phyloP scores from a whole-genome alignment of 2,329 filamentous ascomycete species.

The Leptographium flavum region DNA sequence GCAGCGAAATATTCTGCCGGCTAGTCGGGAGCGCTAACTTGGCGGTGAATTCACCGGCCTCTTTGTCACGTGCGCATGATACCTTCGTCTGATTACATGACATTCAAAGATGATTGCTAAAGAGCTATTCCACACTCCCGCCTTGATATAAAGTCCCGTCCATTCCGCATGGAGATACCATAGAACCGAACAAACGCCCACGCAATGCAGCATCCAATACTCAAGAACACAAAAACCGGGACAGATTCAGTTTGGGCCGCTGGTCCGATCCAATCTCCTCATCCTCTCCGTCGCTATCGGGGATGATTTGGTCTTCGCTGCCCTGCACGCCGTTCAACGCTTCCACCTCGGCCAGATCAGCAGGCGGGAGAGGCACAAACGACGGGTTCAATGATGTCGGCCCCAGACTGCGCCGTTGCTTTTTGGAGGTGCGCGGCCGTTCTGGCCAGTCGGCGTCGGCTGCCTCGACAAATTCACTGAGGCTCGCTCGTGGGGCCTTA shows the following conservation, averaged over 20 bases:
- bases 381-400: slow-evolving; percentile 31
- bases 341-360: slow-evolving; percentile 37
- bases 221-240: slow-evolving; percentile 29
- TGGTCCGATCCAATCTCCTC: slow-evolving; percentile 13
- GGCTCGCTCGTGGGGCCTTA: slow-evolving; percentile 3
- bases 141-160: background rate
- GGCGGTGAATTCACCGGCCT: slow-evolving; percentile 13
- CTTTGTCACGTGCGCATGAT: no score
- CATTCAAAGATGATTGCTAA: background rate
- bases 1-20: slow-evolving; percentile 10
- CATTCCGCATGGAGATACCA: background rate
- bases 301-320: slow-evolving; percentile 43
- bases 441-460: background rate
- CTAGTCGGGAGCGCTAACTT: background rate
- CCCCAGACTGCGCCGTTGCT: slow-evolving; percentile 9
- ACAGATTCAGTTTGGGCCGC: slow-evolving; percentile 26
- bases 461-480: slow-evolving; percentile 6
- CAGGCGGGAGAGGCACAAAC: slow-evolving; percentile 39
- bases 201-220: background rate
- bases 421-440: slow-evolving; percentile 3
- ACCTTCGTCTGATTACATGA: slow-evolving; percentile 15
- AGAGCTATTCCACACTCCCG: background rate
- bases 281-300: slow-evolving; percentile 35
- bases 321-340: slow-evolving; percentile 32
- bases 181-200: background rate